A percentile compares a stretch with the other conserved stretches of the same genome.
phyloP scores from a whole-genome alignment of 176 grass and related monocot genomes.

The maize (Zea mays) region Zm-B73-REFERENCE-NAM-5.0 NC_050101.1:158871501-158872000 shows the following conservation, averaged over 20 bases:
- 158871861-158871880: too few relatives aligned
- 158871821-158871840: too few relatives aligned
- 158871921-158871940: too few relatives aligned
- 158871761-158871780: background rate
- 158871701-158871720: background rate
- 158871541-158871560: conserved; percentile 38
- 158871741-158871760: background rate
- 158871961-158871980: too few relatives aligned
- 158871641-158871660: background rate
- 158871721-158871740: background rate
- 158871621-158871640: conserved; percentile 27
- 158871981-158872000: too few relatives aligned
- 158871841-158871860: too few relatives aligned
- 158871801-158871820: background rate
- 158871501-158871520: conserved; percentile 34
- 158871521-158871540: conserved; percentile 41
- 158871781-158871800: background rate
- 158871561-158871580: conserved; percentile 24
- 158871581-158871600: conserved; percentile 24
- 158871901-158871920: too few relatives aligned
- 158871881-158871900: too few relatives aligned
- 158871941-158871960: too few relatives aligned
- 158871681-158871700: background rate
- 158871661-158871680: background rate
- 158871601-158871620: conserved; percentile 60